Conservation (phyloP, 148 eudicot genomes). For the Euryodendron excelsum region DNA sequence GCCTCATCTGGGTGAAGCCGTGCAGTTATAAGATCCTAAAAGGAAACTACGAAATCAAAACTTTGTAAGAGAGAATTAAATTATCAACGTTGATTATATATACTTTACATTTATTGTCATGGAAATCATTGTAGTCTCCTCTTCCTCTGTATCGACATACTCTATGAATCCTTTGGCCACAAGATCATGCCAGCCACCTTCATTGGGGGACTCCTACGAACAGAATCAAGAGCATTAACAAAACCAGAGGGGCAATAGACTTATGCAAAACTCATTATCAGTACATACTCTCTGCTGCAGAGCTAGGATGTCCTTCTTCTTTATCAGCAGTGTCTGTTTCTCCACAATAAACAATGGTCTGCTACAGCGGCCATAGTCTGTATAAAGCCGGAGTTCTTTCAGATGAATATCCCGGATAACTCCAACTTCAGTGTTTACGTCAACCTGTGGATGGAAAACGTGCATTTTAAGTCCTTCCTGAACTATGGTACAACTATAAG, state of each 20-base stretch:
- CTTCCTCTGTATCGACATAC: constrained; percentile 94
- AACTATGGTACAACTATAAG: too few species aligned
- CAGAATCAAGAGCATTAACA: background rate
- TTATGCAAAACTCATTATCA: background rate
- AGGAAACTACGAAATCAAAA: background rate
- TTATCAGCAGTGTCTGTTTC: constrained; percentile 76
- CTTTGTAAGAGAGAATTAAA: background rate
- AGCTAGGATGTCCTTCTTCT: constrained; percentile 72
- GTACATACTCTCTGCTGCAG: constrained; percentile 66
- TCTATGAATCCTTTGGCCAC: constrained; percentile 91
- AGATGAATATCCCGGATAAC: constrained; percentile 81
- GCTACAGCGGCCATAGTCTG: constrained; percentile 95
- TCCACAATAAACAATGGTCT: constrained; percentile 95
- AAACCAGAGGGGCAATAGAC: background rate
- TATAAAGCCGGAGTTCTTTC: constrained; percentile 85
- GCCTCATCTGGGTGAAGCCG: constrained; percentile 72
- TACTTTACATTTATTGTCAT: constrained; percentile 93
- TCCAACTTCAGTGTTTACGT: constrained; percentile 92
- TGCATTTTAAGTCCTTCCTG: background rate
- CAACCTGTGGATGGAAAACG: constrained; percentile 42
- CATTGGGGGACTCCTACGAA: constrained; percentile 75
- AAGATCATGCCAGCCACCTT: constrained; percentile 93
- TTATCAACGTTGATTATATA: background rate
- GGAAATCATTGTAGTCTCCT: constrained; percentile 97
- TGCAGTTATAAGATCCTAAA: constrained; percentile 76